phyloP scores from a whole-genome alignment of 371 early-diverging fungal genomes.

The Lichtheimia ramosa region DNA sequence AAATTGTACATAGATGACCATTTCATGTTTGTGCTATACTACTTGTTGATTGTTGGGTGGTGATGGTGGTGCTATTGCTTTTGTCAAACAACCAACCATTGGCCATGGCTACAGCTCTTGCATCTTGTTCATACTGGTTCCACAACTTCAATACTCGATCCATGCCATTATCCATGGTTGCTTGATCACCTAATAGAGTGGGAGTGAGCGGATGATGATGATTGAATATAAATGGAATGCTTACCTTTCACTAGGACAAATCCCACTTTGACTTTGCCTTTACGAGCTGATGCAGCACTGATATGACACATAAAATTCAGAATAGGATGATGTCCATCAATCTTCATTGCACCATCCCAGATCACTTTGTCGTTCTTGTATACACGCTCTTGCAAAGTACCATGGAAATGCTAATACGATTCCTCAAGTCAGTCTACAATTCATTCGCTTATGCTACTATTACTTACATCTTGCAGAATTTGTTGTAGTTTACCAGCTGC shows the following conservation, averaged over 20 bases:
- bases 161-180: constrained; percentile 10
- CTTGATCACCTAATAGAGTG: constrained; percentile 10
- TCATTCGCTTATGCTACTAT: no score
- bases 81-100: constrained; percentile 18
- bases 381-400: constrained; percentile 17
- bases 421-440: no score
- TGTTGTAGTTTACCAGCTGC: constrained; percentile 21
- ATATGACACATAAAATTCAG: constrained; percentile 16
- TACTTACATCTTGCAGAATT: constrained; percentile 13
- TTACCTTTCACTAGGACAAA: constrained; percentile 16
- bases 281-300: constrained; percentile 1
- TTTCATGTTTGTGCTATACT: no score
- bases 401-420: constrained; percentile 12
- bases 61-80: no score
- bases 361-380: constrained; percentile 21
- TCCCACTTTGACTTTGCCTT: constrained; percentile 8
- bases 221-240: no score
- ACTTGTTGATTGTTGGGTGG: no score
- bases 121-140: constrained; percentile 19
- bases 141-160: constrained; percentile 12
- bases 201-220: background rate
- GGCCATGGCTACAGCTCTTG: constrained; percentile 14
- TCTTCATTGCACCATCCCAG: constrained; percentile 14
- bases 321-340: background rate
- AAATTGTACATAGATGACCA: no score